Conservation (phyloP, 176 grass and related monocot species). For the Rhynchospora tenuis region DNA sequence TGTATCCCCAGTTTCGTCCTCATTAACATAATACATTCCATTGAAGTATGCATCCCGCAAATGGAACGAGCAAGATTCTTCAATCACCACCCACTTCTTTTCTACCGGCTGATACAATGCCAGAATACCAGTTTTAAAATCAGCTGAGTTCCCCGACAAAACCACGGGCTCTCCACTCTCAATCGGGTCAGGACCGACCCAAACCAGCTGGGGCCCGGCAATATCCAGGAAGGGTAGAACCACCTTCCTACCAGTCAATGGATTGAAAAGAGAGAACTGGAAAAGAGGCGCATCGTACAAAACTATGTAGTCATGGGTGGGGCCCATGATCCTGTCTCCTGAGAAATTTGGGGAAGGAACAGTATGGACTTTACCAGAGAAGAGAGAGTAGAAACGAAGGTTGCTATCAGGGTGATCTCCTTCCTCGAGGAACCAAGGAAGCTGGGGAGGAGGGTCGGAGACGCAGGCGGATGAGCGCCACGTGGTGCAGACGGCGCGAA, state of each 20-base stretch:
- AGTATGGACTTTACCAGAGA: background rate
- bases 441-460: background rate
- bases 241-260: background rate
- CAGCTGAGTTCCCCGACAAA: too few species aligned
- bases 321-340: background rate
- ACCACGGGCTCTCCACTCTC: background rate
- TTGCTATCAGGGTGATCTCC: too few species aligned
- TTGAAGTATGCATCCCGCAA: too few species aligned
- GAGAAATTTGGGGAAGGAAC: background rate
- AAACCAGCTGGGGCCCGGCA: background rate
- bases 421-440: background rate
- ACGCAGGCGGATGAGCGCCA: background rate
- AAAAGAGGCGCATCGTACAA: background rate
- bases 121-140: too few species aligned
- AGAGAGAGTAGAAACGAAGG: constrained; percentile 26
- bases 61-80: too few species aligned
- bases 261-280: constrained; percentile 14
- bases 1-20: too few species aligned
- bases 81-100: too few species aligned
- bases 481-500: background rate
- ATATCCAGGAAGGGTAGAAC: background rate
- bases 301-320: background rate
- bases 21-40: too few species aligned
- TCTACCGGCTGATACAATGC: too few species aligned
- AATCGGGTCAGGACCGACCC: background rate